Evolutionary conservation across 139 green algal genomes (phyloP).

Genomic region (Chlorella sp.): DNA sequence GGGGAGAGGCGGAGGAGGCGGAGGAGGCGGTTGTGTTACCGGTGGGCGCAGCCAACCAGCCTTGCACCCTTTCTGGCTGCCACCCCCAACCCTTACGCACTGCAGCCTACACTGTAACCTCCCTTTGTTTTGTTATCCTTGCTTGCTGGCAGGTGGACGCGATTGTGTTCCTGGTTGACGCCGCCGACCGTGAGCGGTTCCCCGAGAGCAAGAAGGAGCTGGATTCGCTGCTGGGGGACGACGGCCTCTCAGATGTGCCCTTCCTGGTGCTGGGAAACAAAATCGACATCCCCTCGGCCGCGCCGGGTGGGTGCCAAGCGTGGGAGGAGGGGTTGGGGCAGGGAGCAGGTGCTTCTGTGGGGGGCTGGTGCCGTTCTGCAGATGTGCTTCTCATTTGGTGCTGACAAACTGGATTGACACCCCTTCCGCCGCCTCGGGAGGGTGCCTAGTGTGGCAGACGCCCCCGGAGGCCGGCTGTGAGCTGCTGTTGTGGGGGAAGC

Average conservation of each 20-base stretch:
- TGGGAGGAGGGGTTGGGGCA: neutral
- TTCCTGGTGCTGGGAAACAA: constrained; percentile 99
- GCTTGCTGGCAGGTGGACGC: constrained; percentile 84
- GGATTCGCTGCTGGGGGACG: constrained; percentile 92
- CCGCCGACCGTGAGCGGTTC: constrained; percentile 96
- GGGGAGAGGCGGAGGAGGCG: too few relatives aligned
- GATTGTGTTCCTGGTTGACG: constrained; percentile 99
- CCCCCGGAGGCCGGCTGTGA: too few relatives aligned
- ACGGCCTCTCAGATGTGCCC: constrained; percentile 90
- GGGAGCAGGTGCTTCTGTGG: too few relatives aligned
- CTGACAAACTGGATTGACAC: constrained; percentile 99
- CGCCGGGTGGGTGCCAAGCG: neutral
- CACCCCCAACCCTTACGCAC: too few relatives aligned
- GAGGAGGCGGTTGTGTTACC: too few relatives aligned
- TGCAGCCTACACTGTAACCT: too few relatives aligned
- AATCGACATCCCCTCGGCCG: constrained; percentile 92
- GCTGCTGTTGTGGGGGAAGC: neutral
- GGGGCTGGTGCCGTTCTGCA: too few relatives aligned
- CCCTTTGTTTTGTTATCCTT: too few relatives aligned
- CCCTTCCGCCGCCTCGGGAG: constrained; percentile 56
- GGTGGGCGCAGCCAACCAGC: too few relatives aligned
- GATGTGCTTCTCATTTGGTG: constrained; percentile 96
- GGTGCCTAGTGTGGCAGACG: neutral
- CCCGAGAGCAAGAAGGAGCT: constrained; percentile 93
- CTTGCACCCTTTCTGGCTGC: too few relatives aligned